A percentile compares a stretch with the other conserved stretches of the same genome.
Conservation (phyloP, 2,329 filamentous ascomycete genomes). For the Cordyceps javanica region DNA sequence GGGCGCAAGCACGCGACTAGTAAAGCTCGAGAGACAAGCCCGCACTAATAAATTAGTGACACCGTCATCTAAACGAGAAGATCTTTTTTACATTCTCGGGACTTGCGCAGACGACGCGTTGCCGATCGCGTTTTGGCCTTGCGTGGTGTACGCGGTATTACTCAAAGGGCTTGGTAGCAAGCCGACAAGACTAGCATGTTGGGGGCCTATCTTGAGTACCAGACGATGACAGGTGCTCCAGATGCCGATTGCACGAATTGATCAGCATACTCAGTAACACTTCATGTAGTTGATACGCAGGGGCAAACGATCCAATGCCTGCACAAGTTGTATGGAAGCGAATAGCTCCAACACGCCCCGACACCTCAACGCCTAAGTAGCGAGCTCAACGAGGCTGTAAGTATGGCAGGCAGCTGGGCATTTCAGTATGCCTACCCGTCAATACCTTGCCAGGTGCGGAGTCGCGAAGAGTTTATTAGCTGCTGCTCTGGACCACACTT, state of each 20-base stretch:
- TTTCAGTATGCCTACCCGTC: background rate
- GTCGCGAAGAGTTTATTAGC: background rate
- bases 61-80: background rate
- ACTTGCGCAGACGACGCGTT: background rate
- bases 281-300: background rate
- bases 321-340: background rate
- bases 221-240: too few species aligned
- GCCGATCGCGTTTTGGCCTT: background rate
- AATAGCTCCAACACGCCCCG: background rate
- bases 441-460: background rate
- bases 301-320: background rate
- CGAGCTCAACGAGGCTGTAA: background rate
- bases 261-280: too few species aligned
- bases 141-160: too few species aligned
- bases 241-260: too few species aligned
- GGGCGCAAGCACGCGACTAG: too few species aligned
- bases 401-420: too few species aligned
- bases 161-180: too few species aligned
- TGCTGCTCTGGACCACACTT: too few species aligned
- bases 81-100: background rate
- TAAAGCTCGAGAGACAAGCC: background rate
- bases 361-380: background rate
- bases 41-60: slow-evolving; percentile 1
- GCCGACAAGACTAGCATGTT: background rate
- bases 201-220: too few species aligned